Conservation (phyloP, 176 grass and related monocot species). For the Musa schizocarpa region DNA sequence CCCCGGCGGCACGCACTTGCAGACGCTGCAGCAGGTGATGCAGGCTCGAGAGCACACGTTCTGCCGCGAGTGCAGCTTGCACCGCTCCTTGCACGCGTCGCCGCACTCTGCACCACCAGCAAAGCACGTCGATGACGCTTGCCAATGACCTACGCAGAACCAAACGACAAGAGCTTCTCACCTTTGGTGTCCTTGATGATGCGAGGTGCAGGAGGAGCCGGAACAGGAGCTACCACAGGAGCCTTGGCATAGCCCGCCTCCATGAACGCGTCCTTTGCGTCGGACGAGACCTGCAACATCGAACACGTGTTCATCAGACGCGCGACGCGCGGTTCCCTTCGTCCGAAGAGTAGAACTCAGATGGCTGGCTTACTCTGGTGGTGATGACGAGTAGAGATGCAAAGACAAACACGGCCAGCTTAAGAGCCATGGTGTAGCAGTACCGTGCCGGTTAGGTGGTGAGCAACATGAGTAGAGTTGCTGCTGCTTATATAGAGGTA, state of each 20-base stretch:
- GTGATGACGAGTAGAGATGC: constrained; percentile 40
- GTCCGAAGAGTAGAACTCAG: no score
- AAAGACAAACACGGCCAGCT: constrained; percentile 23
- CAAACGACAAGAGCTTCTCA: background rate
- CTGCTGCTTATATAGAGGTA: background rate
- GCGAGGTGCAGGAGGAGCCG: constrained; percentile 44
- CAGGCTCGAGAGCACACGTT: constrained; percentile 74
- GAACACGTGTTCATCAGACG: background rate
- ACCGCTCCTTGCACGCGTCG: constrained; percentile 56
- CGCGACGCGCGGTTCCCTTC: no score
- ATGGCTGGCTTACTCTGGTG: constrained; percentile 25
- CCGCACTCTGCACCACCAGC: constrained; percentile 39
- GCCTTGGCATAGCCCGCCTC: constrained; percentile 29
- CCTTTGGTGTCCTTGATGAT: constrained; percentile 69
- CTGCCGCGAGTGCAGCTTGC: constrained; percentile 51
- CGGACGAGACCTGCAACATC: constrained; percentile 28
- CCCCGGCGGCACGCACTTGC: constrained; percentile 90
- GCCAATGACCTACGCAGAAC: background rate
- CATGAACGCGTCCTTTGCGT: background rate
- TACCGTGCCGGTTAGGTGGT: background rate
- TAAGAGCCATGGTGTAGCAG: constrained; percentile 31
- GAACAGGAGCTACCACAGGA: constrained; percentile 16
- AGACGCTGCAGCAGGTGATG: constrained; percentile 64
- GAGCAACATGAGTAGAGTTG: background rate
- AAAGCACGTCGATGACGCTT: background rate